These are phyloP conservation scores for Batrachochytrium dendrobatidis DNA, from an alignment of 371 early-diverging fungal species.

Conservation along the genomic window DNA sequence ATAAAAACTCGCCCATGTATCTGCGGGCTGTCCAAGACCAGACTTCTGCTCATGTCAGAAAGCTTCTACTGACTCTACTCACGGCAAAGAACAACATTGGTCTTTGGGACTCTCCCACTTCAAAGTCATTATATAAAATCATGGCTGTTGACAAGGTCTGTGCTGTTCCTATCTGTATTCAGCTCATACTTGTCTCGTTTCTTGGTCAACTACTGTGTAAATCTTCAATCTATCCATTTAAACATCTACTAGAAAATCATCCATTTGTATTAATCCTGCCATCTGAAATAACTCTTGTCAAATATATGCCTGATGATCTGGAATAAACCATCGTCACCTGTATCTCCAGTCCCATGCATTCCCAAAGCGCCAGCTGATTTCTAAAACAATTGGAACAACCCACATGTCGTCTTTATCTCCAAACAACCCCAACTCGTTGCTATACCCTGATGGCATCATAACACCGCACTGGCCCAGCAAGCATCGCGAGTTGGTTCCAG, in stretches of 20 bases:
- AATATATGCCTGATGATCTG: too few species aligned
- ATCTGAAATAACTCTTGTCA: too few species aligned
- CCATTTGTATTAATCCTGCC: too few species aligned
- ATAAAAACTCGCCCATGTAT: slow-evolving; percentile 5
- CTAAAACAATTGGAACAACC: slow-evolving; percentile 1
- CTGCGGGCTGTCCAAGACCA: slow-evolving; percentile 29
- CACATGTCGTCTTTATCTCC: slow-evolving; percentile 56
- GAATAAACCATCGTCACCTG: too few species aligned
- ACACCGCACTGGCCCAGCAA: slow-evolving; percentile 61
- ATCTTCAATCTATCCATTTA: too few species aligned
- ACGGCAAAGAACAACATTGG: slow-evolving; percentile 21
- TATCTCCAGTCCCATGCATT: slow-evolving; percentile 14
- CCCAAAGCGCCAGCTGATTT: slow-evolving; percentile 5
- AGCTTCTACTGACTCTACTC: slow-evolving; percentile 14
- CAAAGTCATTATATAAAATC: slow-evolving; percentile 28
- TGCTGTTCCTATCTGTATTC: slow-evolving; percentile 7
- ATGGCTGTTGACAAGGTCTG: slow-evolving; percentile 30
- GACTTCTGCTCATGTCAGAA: slow-evolving; percentile 10
- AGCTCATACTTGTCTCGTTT: neutral
- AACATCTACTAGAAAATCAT: too few species aligned
- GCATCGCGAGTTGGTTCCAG: slow-evolving; percentile 55
- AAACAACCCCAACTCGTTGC: slow-evolving; percentile 53
- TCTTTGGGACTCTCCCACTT: slow-evolving; percentile 17
- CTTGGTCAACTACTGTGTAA: neutral
- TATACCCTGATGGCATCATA: slow-evolving; percentile 78